Base-by-base conservation (phyloP, 331 rosid species). In the Saraca asoca region DNA sequence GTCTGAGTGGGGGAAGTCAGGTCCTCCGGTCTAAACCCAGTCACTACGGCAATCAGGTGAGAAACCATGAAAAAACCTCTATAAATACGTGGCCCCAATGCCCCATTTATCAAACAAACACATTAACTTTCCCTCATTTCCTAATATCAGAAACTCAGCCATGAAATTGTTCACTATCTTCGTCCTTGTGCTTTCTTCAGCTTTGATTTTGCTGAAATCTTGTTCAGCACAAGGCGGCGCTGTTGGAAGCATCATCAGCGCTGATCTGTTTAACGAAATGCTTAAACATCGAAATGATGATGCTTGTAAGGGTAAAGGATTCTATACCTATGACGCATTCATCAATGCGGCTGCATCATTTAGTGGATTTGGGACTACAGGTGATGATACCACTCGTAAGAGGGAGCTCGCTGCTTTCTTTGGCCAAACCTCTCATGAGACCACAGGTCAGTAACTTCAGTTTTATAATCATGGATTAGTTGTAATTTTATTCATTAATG, bases 341-440 rank as follows among this genome's bases (percentile, higher is more conserved):
- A 29, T 81, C 12, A 63, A 70, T 0, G 76, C 80, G 0, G 68
- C 68, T 5, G 44, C 16, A 34, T n/a, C 76, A 3, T 70, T 70
- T 51, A 19, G 19, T 34, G 58, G 12, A 2, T 83, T 83, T 31
- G 85, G 73, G 4, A 75, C 78, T 38, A 75, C 84, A 0, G 89
- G 89, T 0, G 82, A 84, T 31, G 17, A 7, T 2, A 43, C 68
- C 56, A 78, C 82, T 13, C 74, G 73, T 1, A 79, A 79, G 46
- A 73, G 82, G 69, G 87, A 85, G 58, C 61, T 85, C 4, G 85
- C 89, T 1, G 89, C 89, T 76, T 85, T 85, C 79, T 74, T 85
- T 0, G 86, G 38, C 44, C 89, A 84, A 79, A 75, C 83, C n/a
- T 84, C 86, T 18, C 85, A 80, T 31, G 84, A 84, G 55, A 84